A percentile compares a stretch with the other conserved stretches of the same genome.
These are phyloP conservation scores for Ustanciosporium gigantosporum DNA, from an alignment of 1,284 basidiomycete species.

Conservation along the genomic window DNA sequence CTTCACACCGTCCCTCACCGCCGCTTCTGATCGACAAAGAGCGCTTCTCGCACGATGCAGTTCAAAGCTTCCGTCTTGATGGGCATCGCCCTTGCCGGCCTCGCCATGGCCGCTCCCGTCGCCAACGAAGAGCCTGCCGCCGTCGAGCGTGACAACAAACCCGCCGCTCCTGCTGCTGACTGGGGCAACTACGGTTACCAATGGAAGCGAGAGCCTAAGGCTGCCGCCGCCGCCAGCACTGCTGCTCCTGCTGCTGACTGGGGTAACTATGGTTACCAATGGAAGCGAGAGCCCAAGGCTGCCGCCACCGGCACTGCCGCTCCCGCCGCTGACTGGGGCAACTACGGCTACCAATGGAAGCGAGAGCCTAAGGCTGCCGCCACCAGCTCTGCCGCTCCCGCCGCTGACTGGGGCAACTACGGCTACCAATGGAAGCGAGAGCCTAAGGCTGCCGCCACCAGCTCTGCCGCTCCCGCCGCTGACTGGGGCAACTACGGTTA, in stretches of 20 bases:
- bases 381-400: neutral
- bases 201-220: constrained; percentile 4
- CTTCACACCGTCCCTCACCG: neutral
- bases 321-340: neutral
- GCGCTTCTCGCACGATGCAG: too few species aligned
- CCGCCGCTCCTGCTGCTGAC: constrained; percentile 13
- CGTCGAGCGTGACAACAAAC: constrained; percentile 20
- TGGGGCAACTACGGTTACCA: constrained; percentile 7
- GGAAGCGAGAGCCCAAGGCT: neutral
- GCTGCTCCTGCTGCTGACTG: constrained; percentile 6
- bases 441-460: neutral
- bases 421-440: neutral
- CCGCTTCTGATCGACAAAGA: constrained; percentile 1
- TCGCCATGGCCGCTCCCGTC: constrained; percentile 22
- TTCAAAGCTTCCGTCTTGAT: constrained; percentile 26
- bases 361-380: neutral
- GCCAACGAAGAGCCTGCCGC: constrained; percentile 5
- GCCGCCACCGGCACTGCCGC: neutral
- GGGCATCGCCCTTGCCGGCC: constrained; percentile 20
- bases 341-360: neutral
- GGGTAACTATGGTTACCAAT: neutral
- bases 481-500: constrained; percentile 3
- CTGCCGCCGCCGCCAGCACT: neutral
- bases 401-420: neutral
- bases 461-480: neutral